Conservation (phyloP, 805 yeast genomes). For the Lipomyces yamadae region DNA sequence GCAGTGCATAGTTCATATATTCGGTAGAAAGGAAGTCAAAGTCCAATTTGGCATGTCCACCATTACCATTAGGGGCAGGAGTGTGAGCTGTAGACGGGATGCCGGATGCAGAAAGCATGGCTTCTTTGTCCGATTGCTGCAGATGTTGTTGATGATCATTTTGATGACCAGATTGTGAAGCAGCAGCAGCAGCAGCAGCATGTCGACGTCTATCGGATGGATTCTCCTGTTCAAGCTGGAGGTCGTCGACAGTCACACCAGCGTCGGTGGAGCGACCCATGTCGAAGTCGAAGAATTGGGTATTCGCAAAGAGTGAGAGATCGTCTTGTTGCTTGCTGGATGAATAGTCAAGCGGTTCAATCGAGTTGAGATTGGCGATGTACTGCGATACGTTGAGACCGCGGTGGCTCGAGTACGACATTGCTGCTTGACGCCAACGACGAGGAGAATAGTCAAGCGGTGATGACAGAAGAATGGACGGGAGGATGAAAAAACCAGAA, state of each 20-base stretch:
- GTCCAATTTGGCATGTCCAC: not conserved
- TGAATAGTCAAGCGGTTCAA: slow-evolving; percentile 42
- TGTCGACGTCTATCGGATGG: slow-evolving; percentile 17
- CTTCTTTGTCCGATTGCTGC: slow-evolving; percentile 1
- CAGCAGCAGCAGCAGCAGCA: not conserved
- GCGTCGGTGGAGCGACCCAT: slow-evolving; percentile 52
- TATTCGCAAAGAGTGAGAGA: slow-evolving; percentile 50
- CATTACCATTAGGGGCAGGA: slow-evolving; percentile 12
- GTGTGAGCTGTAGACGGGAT: slow-evolving; percentile 4
- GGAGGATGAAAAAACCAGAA: not conserved
- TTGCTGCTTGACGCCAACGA: slow-evolving; percentile 18
- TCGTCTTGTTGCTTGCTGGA: slow-evolving; percentile 44
- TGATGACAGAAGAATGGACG: not conserved
- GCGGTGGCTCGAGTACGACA: slow-evolving; percentile 37
- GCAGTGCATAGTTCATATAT: slow-evolving; percentile 23
- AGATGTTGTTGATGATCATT: slow-evolving; percentile 9
- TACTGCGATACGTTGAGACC: slow-evolving; percentile 44
- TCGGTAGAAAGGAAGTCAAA: slow-evolving; percentile 29
- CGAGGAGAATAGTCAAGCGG: not conserved
- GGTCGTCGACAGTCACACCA: slow-evolving; percentile 47
- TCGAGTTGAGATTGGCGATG: slow-evolving; percentile 44
- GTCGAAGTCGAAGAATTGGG: slow-evolving; percentile 53
- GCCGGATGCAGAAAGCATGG: slow-evolving; percentile 13
- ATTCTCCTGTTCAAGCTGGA: slow-evolving; percentile 7
- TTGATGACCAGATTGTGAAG: slow-evolving; percentile 1